Percentiles rank a stretch among this genome's conserved stretches.
Evolutionary conservation across 2,329 filamentous ascomycete genomes (phyloP).

Genomic region (Lasiodiplodia hormozganensis): DNA sequence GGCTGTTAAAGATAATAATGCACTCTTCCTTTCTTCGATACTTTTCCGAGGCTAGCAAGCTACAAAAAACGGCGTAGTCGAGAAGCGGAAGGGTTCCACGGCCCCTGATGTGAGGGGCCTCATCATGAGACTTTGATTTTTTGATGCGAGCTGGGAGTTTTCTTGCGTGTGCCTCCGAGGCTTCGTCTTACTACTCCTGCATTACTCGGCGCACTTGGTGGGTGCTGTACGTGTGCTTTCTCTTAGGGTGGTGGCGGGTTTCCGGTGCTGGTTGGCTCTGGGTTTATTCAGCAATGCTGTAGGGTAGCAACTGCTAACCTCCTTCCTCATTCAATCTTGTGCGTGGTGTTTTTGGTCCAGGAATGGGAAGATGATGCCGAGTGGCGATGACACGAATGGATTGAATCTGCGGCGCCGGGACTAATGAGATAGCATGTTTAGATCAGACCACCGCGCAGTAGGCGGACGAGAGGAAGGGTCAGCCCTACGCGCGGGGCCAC

Average conservation of each 20-base stretch:
- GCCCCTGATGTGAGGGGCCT: not conserved
- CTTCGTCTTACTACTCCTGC: slow-evolving; percentile 28
- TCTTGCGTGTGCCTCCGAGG: slow-evolving; percentile 26
- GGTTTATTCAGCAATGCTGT: slow-evolving; percentile 24
- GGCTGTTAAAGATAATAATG: slow-evolving; percentile 28
- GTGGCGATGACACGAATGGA: not conserved
- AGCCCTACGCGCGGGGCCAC: slow-evolving; percentile 4
- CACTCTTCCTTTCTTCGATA: slow-evolving; percentile 13
- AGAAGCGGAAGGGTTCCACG: slow-evolving; percentile 4
- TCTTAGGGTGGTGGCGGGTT: slow-evolving; percentile 18
- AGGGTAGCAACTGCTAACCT: slow-evolving; percentile 24
- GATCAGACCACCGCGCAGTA: not conserved
- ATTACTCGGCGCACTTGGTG: slow-evolving; percentile 28
- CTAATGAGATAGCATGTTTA: not conserved
- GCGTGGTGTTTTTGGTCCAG: not conserved
- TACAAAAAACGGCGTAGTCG: slow-evolving; percentile 20
- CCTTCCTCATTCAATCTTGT: slow-evolving; percentile 2
- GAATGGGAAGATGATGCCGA: not conserved
- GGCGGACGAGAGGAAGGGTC: slow-evolving; percentile 16
- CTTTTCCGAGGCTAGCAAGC: slow-evolving; percentile 18
- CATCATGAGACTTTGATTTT: slow-evolving; percentile 20
- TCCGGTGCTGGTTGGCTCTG: slow-evolving; percentile 22
- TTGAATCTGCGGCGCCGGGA: not conserved
- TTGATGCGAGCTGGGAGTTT: slow-evolving; percentile 28
- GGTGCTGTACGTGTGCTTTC: slow-evolving; percentile 24